Evolutionary conservation across 75 land plant genomes (phyloP), one percentile per base, ranked within the genome.

Genomic region (Cryptomeria japonica): DNA sequence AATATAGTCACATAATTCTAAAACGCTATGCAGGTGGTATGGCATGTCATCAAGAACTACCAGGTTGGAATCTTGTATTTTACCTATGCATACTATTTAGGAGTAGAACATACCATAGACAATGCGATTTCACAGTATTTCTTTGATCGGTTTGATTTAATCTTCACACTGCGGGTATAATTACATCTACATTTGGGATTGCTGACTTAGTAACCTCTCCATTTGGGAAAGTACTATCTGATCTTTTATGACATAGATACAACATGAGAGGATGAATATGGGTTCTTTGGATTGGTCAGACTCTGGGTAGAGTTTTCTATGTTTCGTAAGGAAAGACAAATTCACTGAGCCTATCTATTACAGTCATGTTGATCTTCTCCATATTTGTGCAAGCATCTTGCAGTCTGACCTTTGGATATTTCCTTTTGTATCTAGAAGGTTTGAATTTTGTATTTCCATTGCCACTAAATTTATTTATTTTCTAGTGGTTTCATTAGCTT

Each of bases 11-110:
- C n/a, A 18, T 56, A 41, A 16, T 16, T 56, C 61, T 56, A 56
- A 22, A 18, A 3, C 31, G 46, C 75, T 56, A 25, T 89, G 36
- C 86, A 95, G 96, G 96, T 94, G 16, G 18, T 95, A 28, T 88
- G 75, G 87, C 87, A 93, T 53, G 97, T 93, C 1, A 86, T 94
- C 64, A 92, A 91, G 47, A 96, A 96, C 86, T 96, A 96, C 84
- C 86, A 96, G 14, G 89, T 94, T 16, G 94, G 97, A 96, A 84
- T 94, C 86, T 94, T 94, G 82, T n/a, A n/a, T 77, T 88, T 95
- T 28, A 68, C 92, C 16, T 95, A 95, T 64, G 94, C 96, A 53
- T 90, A 93, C 88, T 93, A 93, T 41, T 91, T 95, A 77, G 97
- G 97, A 2, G 95, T 94, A 75, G 97, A 95, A 82, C 87, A 94